Percentiles rank a stretch among this genome's conserved stretches.
These are phyloP conservation scores for Populus ilicifolia DNA, from an alignment of 345 rosid species.

Conservation along the genomic window DNA sequence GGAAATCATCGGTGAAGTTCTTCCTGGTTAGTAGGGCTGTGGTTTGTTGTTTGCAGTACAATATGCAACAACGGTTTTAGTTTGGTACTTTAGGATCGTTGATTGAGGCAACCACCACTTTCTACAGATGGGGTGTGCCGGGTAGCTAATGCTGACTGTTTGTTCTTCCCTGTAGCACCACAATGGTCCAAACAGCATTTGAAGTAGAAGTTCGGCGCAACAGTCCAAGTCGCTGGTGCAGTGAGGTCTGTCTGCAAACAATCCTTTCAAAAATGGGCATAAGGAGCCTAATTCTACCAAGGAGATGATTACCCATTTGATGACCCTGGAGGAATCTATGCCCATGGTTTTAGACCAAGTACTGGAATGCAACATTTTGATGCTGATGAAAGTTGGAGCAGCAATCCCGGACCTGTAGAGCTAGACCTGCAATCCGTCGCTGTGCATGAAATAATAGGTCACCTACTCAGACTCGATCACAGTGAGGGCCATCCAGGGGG, in stretches of 20 bases:
- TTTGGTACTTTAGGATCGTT: neutral
- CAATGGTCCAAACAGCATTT: neutral
- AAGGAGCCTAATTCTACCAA: neutral
- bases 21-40: neutral
- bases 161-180: neutral
- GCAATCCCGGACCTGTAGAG: constrained; percentile 1
- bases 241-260: neutral
- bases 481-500: constrained; percentile 3
- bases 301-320: constrained; percentile 21
- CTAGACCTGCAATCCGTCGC: constrained; percentile 28
- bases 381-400: constrained; percentile 25
- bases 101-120: neutral
- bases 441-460: constrained; percentile 28
- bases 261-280: constrained; percentile 9
- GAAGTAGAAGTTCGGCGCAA: constrained; percentile 11
- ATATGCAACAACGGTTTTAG: neutral
- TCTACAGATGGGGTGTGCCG: neutral
- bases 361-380: constrained; percentile 21
- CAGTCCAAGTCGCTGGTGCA: neutral
- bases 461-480: constrained; percentile 23
- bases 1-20: neutral
- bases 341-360: constrained; percentile 16
- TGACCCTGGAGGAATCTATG: constrained; percentile 5
- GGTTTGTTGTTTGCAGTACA: too few relatives aligned
- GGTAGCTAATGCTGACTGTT: neutral